Conservation (phyloP, 2,329 filamentous ascomycete genomes). For the Beauveria medogensis region DNA sequence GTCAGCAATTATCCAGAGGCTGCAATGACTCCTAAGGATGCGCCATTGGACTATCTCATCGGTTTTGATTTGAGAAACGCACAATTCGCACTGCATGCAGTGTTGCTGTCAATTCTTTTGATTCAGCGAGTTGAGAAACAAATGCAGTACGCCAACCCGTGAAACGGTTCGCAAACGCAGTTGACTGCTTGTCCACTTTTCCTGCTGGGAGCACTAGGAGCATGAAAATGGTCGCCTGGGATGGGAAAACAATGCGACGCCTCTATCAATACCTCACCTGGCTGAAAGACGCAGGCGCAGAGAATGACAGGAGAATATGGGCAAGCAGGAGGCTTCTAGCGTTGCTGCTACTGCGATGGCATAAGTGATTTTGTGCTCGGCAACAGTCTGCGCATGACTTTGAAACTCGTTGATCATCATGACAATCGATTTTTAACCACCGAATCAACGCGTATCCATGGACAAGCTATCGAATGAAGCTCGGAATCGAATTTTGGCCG, state of each 20-base stretch:
- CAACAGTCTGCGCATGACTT: background rate
- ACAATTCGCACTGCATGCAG: background rate
- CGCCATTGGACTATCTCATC: conserved; percentile 10
- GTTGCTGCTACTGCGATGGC: background rate
- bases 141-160: background rate
- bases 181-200: conserved; percentile 1
- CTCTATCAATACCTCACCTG: background rate
- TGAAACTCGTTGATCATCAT: conserved; percentile 3
- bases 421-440: background rate
- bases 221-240: background rate
- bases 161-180: background rate
- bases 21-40: conserved; percentile 6
- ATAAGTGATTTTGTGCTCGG: conserved; percentile 7
- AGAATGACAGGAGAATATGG: background rate
- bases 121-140: conserved; percentile 4
- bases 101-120: conserved; percentile 8
- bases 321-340: conserved; percentile 1
- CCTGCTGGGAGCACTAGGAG: background rate
- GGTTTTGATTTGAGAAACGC: conserved; percentile 12
- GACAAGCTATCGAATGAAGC: conserved; percentile 24
- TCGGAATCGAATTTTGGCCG: conserved; percentile 22
- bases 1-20: conserved; percentile 36
- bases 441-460: conserved; percentile 14
- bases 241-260: background rate
- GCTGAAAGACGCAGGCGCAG: background rate